phyloP scores from a whole-genome alignment of 306 rosid genomes.

The Acmispon strigosus region DNA sequence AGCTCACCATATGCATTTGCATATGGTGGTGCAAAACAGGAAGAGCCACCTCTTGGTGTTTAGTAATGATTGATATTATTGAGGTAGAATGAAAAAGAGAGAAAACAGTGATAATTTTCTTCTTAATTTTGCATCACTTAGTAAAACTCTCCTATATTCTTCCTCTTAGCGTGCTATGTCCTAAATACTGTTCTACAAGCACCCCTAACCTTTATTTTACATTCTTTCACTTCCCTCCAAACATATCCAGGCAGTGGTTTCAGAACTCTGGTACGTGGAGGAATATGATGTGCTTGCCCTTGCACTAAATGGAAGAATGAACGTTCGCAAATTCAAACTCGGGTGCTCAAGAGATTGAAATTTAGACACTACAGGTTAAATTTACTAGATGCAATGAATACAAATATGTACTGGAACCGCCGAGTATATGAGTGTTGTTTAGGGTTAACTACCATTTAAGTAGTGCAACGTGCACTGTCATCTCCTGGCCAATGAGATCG shows the following conservation, averaged over 20 bases:
- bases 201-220: not conserved
- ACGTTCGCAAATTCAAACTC: conserved; percentile 53
- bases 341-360: conserved; percentile 54
- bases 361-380: not conserved
- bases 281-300: conserved; percentile 89
- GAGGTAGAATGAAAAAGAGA: no score
- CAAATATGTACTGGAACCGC: not conserved
- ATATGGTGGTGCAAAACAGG: not conserved
- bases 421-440: no score
- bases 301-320: conserved; percentile 86
- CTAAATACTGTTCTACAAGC: not conserved
- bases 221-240: conserved; percentile 1
- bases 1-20: not conserved
- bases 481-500: no score
- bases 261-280: conserved; percentile 96
- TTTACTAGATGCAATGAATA: not conserved
- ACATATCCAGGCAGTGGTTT: conserved; percentile 58
- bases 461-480: no score
- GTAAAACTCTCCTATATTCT: no score
- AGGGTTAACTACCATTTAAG: no score
- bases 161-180: no score
- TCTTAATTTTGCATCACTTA: no score
- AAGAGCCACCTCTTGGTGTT: no score
- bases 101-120: no score
- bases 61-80: no score